Base-by-base conservation (phyloP, 148 eudicot species). In the Bassia scoparia region DNA sequence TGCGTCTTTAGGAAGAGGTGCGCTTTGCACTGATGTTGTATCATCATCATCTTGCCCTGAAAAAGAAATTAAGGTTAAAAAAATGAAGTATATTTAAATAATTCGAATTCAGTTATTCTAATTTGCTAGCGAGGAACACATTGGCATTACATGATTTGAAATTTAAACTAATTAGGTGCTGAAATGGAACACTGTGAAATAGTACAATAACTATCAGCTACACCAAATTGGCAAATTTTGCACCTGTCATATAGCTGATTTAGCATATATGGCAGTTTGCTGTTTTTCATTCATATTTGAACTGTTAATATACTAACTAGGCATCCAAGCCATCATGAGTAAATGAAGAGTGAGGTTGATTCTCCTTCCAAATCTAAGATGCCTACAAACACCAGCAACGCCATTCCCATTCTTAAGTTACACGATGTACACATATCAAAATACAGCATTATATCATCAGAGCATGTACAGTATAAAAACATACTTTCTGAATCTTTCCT, bases 41-140 rank as follows among this genome's bases (percentile, higher is more conserved):
- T 91, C 98, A 70, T 90, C 97, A 16, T 91, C 98, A 1, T 91
- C 97, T 83, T 84, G 92, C 75, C 91, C 98, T 91, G 74, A 30
- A 55, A 41, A 67, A 10, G 8, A 48, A 65, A 37, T 21, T n/a
- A 24, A 0, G 3, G 16, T 6, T 12, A 23, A 26, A 4, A 58
- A 12, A 2, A 2, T 64, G 23, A 23, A 64, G 13, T 16, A 12
- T n/a, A n/a, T n/a, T n/a, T n/a, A n/a, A n/a, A n/a, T n/a, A n/a
- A n/a, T n/a, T n/a, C n/a, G n/a, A n/a, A n/a, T n/a, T n/a, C n/a
- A n/a, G n/a, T n/a, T n/a, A 30, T 15, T 30, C 2, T 30, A 61
- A 10, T 24, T 54, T 23, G 26, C 29, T 7, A 61, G 35, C 4
- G 7, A 61, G 4, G 20, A 12, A 15, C 4, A 30, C 20, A 60